Conservation (phyloP, 2,329 filamentous ascomycete species). For the Paraphaeosphaeria minitans region DNA sequence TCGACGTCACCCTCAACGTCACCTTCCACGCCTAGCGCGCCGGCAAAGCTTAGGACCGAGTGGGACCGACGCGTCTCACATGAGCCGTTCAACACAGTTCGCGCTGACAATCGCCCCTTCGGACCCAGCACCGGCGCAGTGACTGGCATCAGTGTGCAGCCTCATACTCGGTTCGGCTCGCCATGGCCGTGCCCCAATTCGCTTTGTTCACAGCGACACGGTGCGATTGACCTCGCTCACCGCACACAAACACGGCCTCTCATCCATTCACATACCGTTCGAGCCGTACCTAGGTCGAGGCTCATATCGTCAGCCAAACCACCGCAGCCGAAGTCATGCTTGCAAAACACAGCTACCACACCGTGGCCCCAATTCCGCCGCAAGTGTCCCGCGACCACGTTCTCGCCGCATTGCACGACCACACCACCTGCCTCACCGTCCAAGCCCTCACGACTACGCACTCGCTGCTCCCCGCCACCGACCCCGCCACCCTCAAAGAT, state of each 20-base stretch:
- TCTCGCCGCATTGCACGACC: conserved; percentile 41
- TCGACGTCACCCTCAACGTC: too few species aligned
- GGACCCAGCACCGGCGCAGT: background rate
- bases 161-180: background rate
- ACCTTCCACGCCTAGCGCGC: background rate
- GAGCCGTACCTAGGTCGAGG: too few species aligned
- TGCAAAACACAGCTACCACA: conserved; percentile 41
- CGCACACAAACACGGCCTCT: background rate
- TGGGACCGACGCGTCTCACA: background rate
- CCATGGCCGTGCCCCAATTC: background rate
- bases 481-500: conserved; percentile 34
- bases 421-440: conserved; percentile 40
- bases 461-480: conserved; percentile 29
- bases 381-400: conserved; percentile 32
- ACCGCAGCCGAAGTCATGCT: conserved; percentile 5
- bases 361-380: conserved; percentile 34
- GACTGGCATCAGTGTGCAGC: background rate
- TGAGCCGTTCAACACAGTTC: background rate
- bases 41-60: background rate
- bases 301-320: background rate
- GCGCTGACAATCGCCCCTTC: background rate
- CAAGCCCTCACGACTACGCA: conserved; percentile 41
- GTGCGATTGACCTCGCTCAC: background rate
- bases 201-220: background rate
- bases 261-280: background rate